Conservation (phyloP, 768 basidiomycete species). For the Russula virescens region DNA sequence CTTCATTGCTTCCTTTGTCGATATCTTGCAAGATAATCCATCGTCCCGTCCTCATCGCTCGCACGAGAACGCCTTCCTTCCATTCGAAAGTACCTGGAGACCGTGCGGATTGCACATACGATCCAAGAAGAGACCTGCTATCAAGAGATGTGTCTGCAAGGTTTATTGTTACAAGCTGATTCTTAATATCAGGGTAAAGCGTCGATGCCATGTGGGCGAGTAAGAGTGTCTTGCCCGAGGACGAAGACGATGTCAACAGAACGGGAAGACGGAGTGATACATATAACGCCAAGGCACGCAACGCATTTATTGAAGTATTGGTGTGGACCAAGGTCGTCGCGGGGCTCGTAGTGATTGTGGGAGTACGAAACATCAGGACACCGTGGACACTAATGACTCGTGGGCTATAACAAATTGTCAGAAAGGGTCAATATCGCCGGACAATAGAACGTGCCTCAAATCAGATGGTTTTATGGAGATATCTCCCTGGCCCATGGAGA, state of each 20-base stretch:
- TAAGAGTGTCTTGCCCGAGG: conserved; percentile 81
- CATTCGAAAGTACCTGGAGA: conserved; percentile 89
- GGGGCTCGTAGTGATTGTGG: conserved; percentile 26
- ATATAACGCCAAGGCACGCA: conserved; percentile 58
- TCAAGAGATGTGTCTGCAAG: conserved; percentile 95
- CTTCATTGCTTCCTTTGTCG: conserved; percentile 84
- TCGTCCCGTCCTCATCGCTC: conserved; percentile 81
- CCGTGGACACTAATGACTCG: conserved; percentile 59
- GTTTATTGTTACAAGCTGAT: conserved; percentile 79
- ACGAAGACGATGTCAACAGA: conserved; percentile 79
- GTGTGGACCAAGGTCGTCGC: conserved; percentile 54
- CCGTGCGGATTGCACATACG: conserved; percentile 81
- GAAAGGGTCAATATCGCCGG: conserved; percentile 9
- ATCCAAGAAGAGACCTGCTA: conserved; percentile 87
- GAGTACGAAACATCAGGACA: conserved; percentile 53
- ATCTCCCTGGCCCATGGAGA: conserved; percentile 39
- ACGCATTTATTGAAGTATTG: conserved; percentile 48
- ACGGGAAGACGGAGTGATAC: conserved; percentile 67
- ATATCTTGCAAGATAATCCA: conserved; percentile 94
- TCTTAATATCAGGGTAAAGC: conserved; percentile 52
- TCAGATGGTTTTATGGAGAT: conserved; percentile 42
- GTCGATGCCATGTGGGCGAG: conserved; percentile 67
- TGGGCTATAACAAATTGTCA: conserved; percentile 38
- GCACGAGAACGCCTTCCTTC: conserved; percentile 90
- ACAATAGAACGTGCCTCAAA: conserved; percentile 44